Conservation (phyloP, 202 grass and related monocot genomes). For the Saccharum hybrid region DNA sequence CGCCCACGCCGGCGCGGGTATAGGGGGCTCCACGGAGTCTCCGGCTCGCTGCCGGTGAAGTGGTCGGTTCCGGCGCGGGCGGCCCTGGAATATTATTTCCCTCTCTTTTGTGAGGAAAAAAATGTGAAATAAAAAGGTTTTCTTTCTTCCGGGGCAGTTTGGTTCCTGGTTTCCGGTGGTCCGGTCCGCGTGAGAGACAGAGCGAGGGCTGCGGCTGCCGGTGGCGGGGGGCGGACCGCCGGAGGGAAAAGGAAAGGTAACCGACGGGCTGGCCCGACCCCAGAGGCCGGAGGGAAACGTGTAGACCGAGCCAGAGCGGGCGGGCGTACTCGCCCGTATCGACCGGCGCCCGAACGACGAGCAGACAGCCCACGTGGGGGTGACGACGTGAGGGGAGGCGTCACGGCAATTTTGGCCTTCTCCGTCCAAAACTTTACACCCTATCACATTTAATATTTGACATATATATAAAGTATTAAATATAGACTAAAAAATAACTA, state of each 20-base stretch:
- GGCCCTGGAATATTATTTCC: slow-evolving; percentile 39
- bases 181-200: slow-evolving; percentile 37
- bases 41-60: slow-evolving; percentile 50
- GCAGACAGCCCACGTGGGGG: slow-evolving; percentile 25
- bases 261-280: slow-evolving; percentile 40
- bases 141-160: slow-evolving; percentile 36
- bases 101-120: slow-evolving; percentile 40
- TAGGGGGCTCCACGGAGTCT: slow-evolving; percentile 32
- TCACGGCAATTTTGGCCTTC: neutral
- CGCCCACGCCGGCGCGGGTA: slow-evolving; percentile 31
- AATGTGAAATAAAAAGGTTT: slow-evolving; percentile 46
- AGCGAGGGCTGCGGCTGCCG: neutral
- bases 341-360: neutral
- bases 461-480: too few relatives aligned
- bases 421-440: too few relatives aligned
- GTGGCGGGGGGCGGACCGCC: neutral
- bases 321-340: neutral
- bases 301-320: neutral
- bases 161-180: slow-evolving; percentile 47
- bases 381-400: neutral
- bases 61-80: slow-evolving; percentile 48
- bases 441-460: too few relatives aligned
- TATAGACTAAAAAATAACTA: too few relatives aligned
- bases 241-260: slow-evolving; percentile 33
- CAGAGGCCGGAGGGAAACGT: neutral